Percentiles rank a stretch among this genome's conserved stretches.
These are phyloP conservation scores for Penicillium brevicompactum DNA, from an alignment of 2,329 filamentous ascomycete species.

Conservation along the genomic window DNA sequence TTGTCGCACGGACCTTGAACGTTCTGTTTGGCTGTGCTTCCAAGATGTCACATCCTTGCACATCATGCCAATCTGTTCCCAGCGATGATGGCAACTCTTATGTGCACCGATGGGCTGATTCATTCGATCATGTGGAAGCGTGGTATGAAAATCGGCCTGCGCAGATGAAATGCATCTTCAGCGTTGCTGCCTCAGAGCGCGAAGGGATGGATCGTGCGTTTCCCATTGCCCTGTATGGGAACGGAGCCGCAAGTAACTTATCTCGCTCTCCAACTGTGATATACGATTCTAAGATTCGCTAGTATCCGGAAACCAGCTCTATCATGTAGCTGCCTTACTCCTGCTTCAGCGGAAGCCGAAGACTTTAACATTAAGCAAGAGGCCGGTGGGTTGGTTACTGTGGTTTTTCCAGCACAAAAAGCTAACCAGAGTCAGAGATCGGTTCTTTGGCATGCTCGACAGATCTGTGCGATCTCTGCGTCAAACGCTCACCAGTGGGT, in stretches of 20 bases:
- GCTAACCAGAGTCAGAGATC: constrained; percentile 32
- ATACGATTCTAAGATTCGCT: neutral
- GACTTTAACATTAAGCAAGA: constrained; percentile 21
- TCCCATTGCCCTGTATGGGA: constrained; percentile 30
- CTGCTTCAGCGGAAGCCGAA: constrained; percentile 36
- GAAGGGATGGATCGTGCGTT: constrained; percentile 21
- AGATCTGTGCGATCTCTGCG: constrained; percentile 50
- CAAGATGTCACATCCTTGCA: constrained; percentile 13
- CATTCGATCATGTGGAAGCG: constrained; percentile 45
- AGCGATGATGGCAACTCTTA: constrained; percentile 21
- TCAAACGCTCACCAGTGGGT: constrained; percentile 46
- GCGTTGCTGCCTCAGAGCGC: constrained; percentile 14
- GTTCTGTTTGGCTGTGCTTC: constrained; percentile 33
- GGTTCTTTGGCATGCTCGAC: constrained; percentile 51
- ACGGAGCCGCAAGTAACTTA: constrained; percentile 29
- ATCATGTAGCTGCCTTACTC: constrained; percentile 33
- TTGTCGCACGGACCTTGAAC: constrained; percentile 49
- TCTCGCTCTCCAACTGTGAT: neutral
- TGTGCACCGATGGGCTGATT: constrained; percentile 39
- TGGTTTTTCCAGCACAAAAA: neutral
- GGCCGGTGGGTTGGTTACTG: constrained; percentile 21
- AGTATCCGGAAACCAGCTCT: constrained; percentile 40
- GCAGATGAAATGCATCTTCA: constrained; percentile 32
- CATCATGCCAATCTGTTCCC: constrained; percentile 19
- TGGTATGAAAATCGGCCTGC: constrained; percentile 42